Evolutionary conservation across 2,329 filamentous ascomycete species (phyloP), one percentile per base, ranked within the genome.

Genomic region (Colletotrichum sp.): DNA sequence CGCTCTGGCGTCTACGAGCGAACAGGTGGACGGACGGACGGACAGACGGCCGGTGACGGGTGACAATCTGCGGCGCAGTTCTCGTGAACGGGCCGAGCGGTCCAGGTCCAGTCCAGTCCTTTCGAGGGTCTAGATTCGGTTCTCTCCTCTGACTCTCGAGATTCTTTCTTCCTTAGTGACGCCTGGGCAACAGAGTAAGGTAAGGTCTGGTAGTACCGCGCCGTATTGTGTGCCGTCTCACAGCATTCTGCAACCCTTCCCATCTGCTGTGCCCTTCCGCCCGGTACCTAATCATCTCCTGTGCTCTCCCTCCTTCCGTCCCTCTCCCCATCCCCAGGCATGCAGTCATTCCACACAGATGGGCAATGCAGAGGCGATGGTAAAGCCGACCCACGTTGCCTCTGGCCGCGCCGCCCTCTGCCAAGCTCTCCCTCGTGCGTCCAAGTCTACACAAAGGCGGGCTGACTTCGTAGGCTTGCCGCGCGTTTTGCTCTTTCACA

Each of bases 61-160:
- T 73, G 70, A 68, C 70, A 68, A 67, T 75, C 12, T 26, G 67
- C 72, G 52, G 55, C 68, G 57, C 61, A 67, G 52, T 55, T 26
- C 21, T 65, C 13, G 36, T 28, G 21, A 64, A 36, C 55, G 55
- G 52, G 55, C 55, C 63, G 73, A 64, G 68, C 67, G n/a, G 28
- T 30, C 28, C 28, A 30, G 28, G 28, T 30, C 66, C 38, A 74
- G 13, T 26, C 32, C 21, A 26, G 43, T 30, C 52, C n/a, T 48
- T 30, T 6, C 57, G n/a, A 30, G 26, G 28, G 38, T 21, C 38
- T 48, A 48, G 18, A 48, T 48, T 48, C 38, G 18, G n/a, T 10
- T 48, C 38, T n/a, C 38, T 48, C 18, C 8, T 38, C 36, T 38
- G 1, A 38, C 36, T 18, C 36, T 38, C 15, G 3, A 4, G 16